These are phyloP conservation scores for Emergomyces orientalis DNA, from an alignment of 2,329 filamentous ascomycete genomes.

Conservation along the genomic window DNA sequence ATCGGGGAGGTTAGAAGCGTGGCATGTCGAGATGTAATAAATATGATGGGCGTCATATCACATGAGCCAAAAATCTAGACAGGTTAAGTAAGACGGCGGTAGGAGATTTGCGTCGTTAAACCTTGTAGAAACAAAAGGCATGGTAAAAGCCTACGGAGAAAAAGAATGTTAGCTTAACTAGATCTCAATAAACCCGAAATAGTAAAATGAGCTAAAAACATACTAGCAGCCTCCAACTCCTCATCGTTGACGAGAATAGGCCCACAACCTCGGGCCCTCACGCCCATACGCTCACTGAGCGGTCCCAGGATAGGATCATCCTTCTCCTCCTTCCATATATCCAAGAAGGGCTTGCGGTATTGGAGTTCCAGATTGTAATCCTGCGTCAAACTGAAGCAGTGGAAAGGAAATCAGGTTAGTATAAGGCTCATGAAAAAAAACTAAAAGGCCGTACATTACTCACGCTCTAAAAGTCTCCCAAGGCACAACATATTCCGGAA, in stretches of 20 bases:
- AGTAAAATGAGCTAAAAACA: slow-evolving; percentile 19
- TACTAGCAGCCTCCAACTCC: slow-evolving; percentile 80
- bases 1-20: not conserved
- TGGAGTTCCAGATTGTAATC: slow-evolving; percentile 94
- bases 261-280: slow-evolving; percentile 61
- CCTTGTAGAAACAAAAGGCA: slow-evolving; percentile 95
- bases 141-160: slow-evolving; percentile 61
- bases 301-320: slow-evolving; percentile 71
- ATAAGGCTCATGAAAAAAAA: not conserved
- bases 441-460: slow-evolving; percentile 15
- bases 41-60: not conserved
- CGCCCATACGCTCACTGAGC: slow-evolving; percentile 91
- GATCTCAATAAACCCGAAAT: not conserved
- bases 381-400: slow-evolving; percentile 56
- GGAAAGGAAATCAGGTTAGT: slow-evolving; percentile 8
- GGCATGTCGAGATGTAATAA: not conserved
- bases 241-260: slow-evolving; percentile 64
- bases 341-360: slow-evolving; percentile 81
- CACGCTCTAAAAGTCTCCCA: slow-evolving; percentile 92
- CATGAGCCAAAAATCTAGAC: not conserved
- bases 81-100: not conserved
- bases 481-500: slow-evolving; percentile 94
- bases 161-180: not conserved
- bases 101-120: slow-evolving; percentile 41
- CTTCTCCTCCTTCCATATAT: slow-evolving; percentile 88